Conservation (phyloP, 805 yeast species). For the Myxozyma neotropica region DNA sequence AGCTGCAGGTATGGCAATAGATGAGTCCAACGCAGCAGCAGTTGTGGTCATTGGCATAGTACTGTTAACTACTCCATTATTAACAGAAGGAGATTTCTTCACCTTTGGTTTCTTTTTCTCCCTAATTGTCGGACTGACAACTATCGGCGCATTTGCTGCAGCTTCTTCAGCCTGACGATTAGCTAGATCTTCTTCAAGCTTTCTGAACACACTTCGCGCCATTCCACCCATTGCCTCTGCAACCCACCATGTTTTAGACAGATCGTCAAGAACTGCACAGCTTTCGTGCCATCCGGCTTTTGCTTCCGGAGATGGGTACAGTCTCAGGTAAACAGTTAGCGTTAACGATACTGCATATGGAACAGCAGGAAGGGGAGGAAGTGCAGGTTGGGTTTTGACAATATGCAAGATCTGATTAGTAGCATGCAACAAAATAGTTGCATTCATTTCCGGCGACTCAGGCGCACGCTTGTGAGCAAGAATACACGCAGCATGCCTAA, state of each 20-base stretch:
- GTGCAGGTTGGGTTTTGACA: constrained; percentile 32
- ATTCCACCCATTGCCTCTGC: constrained; percentile 45
- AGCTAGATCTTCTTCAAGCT: constrained; percentile 31
- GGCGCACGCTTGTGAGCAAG: constrained; percentile 43
- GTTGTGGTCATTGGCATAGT: background rate
- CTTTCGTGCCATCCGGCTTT: constrained; percentile 39
- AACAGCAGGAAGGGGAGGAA: constrained; percentile 43
- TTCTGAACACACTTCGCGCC: constrained; percentile 41
- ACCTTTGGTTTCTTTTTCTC: background rate
- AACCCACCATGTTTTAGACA: constrained; percentile 43
- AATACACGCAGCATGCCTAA: constrained; percentile 41
- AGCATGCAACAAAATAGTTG: constrained; percentile 35
- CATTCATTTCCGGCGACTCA: constrained; percentile 30
- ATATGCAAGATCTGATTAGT: constrained; percentile 40
- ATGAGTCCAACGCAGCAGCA: too few relatives aligned
- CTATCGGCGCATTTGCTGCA: background rate
- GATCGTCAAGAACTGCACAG: constrained; percentile 37
- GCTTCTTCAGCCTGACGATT: constrained; percentile 11
- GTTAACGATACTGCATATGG: constrained; percentile 45
- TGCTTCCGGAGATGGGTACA: constrained; percentile 40
- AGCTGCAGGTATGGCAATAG: too few relatives aligned
- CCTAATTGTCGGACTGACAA: background rate
- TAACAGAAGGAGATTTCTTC: background rate
- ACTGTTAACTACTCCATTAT: too few relatives aligned
- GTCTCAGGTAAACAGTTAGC: constrained; percentile 43